phyloP scores from a whole-genome alignment of 164 flowering plant genomes.

The Hamamelis virginiana region DNA sequence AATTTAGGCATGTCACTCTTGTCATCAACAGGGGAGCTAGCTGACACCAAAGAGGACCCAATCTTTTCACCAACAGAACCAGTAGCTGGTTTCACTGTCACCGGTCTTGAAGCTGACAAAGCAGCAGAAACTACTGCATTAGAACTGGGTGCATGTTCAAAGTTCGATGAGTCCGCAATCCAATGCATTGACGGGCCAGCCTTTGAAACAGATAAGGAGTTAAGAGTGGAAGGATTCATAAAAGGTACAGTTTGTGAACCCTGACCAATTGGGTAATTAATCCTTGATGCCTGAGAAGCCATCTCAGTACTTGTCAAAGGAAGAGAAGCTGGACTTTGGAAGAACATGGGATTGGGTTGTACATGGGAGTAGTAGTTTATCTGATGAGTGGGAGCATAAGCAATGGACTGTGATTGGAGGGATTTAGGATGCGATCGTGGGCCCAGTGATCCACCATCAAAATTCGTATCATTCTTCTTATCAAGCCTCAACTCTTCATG shows the following conservation, averaged over 20 bases:
- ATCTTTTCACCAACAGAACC: conserved; percentile 37
- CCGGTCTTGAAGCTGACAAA: conserved; percentile 30
- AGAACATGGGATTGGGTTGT: conserved; percentile 42
- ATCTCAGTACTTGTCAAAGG: conserved; percentile 57
- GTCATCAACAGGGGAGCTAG: conserved; percentile 30
- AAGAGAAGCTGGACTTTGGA: conserved; percentile 39
- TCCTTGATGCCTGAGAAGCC: conserved; percentile 54
- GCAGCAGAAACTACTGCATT: conserved; percentile 25
- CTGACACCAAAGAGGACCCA: conserved; percentile 25
- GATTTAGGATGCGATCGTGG: conserved; percentile 49
- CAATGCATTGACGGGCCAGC: conserved; percentile 25
- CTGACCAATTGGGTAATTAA: conserved; percentile 49
- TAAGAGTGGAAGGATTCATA: conserved; percentile 32
- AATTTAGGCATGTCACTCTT: conserved; percentile 41
- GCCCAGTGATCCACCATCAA: conserved; percentile 58
- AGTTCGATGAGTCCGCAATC: conserved; percentile 25
- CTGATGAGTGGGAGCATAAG: conserved; percentile 45
- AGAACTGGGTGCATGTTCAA: conserved; percentile 34
- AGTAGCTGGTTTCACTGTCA: conserved; percentile 48
- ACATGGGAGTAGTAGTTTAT: conserved; percentile 51
- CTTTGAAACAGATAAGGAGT: conserved; percentile 32
- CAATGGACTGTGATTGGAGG: conserved; percentile 66
- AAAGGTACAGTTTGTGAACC: conserved; percentile 37
- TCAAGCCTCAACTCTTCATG: conserved; percentile 67
- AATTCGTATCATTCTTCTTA: no score